Base-by-base conservation (phyloP, 208 protist genomes). In the Leishmania major region DNA sequence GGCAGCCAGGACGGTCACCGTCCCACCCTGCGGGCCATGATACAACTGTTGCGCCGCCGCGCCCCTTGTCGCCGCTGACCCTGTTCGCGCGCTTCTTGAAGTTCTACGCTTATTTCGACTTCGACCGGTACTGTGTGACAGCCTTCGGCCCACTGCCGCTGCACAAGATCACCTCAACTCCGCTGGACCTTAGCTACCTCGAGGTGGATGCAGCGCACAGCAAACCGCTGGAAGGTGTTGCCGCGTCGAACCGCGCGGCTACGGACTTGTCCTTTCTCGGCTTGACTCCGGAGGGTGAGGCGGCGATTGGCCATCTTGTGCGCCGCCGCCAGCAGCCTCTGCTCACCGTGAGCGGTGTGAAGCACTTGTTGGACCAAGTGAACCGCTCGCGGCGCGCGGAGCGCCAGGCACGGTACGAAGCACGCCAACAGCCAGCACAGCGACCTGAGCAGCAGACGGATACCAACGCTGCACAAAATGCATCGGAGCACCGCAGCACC, bases 71-170 rank as follows among this genome's bases (percentile, higher is more conserved):
- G 4, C 91, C 92, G 28, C 80, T 95, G 75, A 78, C 85, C 37
- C 82, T 98, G 51, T 84, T 94, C 57, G 90, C 88, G 17, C 91
- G 93, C 70, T 96, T 97, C 53, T 59, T 97, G 2, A 94, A 95
- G 87, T 95, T 96, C 59, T 97, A 89, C 83, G 83, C 88, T 45
- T 89, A 91, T 71, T 97, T 96, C 84, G 94, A 96, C 82, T 95
- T 92, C 81, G 92, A 93, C 19, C 84, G 81, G 45, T 94, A 96
- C 79, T 96, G 91, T 75, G 90, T 94, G 17, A 97, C 92, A 3
- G 85, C 93, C 57, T 97, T 96, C 80, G 94, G 94, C 5, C 90
- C 94, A 15, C 84, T 97, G 47, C 90, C 87, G 35, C 90, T 94
- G 75, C 75, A 84, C 45, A 87, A 77, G 70, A 91, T 97, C 57